A percentile compares a stretch with the other conserved stretches of the same genome.
Evolutionary conservation across 2,329 filamentous ascomycete genomes (phyloP).

Genomic region (Purpureocillium lavendulum): DNA sequence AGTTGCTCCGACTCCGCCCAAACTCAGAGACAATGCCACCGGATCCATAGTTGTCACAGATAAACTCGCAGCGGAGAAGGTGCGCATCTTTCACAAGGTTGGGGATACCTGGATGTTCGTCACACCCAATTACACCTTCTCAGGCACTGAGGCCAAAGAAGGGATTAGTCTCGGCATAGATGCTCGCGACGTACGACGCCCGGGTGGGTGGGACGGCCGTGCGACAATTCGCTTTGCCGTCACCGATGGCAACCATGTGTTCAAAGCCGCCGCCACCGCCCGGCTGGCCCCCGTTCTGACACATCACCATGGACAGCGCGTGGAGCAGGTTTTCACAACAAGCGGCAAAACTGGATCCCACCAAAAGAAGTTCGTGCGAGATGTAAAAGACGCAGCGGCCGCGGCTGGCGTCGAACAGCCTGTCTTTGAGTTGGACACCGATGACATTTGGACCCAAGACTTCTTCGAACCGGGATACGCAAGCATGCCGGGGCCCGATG

Average conservation of each 20-base stretch:
- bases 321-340: slow-evolving; percentile 17
- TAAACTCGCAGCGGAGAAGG: slow-evolving; percentile 6
- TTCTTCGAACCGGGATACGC: slow-evolving; percentile 28
- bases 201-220: slow-evolving; percentile 17
- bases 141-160: slow-evolving; percentile 12
- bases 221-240: slow-evolving; percentile 20
- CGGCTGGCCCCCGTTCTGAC: slow-evolving; percentile 27
- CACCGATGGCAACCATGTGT: slow-evolving; percentile 7
- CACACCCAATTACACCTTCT: slow-evolving; percentile 18
- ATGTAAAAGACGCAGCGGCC: slow-evolving; percentile 8
- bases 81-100: slow-evolving; percentile 19
- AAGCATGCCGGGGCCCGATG: slow-evolving; percentile 27
- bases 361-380: slow-evolving; percentile 11
- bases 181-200: slow-evolving; percentile 18
- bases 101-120: slow-evolving; percentile 17
- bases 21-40: slow-evolving; percentile 8
- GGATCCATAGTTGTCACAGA: slow-evolving; percentile 10
- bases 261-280: slow-evolving; percentile 19
- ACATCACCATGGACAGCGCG: slow-evolving; percentile 26
- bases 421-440: slow-evolving; percentile 12
- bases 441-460: slow-evolving; percentile 31
- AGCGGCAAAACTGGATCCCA: slow-evolving; percentile 1
- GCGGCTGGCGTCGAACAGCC: slow-evolving; percentile 10
- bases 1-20: slow-evolving; percentile 19
- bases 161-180: slow-evolving; percentile 28